Conservation (phyloP, 768 basidiomycete species). For the Podaxis mareebaensis region DNA sequence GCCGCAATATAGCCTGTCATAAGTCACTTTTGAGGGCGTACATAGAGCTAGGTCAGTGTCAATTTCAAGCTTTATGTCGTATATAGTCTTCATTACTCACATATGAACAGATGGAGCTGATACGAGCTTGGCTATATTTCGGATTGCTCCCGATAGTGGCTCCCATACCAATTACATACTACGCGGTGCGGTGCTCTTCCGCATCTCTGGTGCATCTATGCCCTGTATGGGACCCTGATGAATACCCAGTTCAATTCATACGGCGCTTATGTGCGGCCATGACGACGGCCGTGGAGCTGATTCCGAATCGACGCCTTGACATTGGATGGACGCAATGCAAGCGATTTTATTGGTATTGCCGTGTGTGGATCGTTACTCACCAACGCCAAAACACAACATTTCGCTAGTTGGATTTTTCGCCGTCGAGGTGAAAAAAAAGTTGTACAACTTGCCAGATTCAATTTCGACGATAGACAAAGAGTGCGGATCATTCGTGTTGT, state of each 20-base stretch:
- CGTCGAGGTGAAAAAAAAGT: neutral
- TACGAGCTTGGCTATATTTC: neutral
- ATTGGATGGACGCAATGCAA: slow-evolving; percentile 11
- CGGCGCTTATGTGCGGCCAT: neutral
- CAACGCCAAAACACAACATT: neutral
- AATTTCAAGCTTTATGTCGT: slow-evolving; percentile 29
- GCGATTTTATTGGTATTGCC: slow-evolving; percentile 2
- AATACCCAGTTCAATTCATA: slow-evolving; percentile 11
- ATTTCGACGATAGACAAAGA: neutral
- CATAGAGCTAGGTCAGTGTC: slow-evolving; percentile 24
- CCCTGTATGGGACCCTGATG: neutral
- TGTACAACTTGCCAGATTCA: neutral
- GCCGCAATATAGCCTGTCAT: slow-evolving; percentile 22
- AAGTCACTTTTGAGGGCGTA: slow-evolving; percentile 23
- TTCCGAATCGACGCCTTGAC: slow-evolving; percentile 8
- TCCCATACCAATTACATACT: neutral
- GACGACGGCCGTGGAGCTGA: slow-evolving; percentile 9
- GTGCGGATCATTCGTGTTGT: slow-evolving; percentile 4
- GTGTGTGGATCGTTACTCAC: neutral
- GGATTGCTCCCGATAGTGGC: neutral
- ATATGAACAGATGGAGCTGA: neutral
- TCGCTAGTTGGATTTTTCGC: neutral
- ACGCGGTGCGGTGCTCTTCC: neutral
- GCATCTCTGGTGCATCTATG: neutral
- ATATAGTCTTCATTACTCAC: slow-evolving; percentile 11